Percentiles rank a stretch among this genome's conserved stretches.
Evolutionary conservation across 2,329 filamentous ascomycete species (phyloP).

Genomic region (Clarireedia hainanense): DNA sequence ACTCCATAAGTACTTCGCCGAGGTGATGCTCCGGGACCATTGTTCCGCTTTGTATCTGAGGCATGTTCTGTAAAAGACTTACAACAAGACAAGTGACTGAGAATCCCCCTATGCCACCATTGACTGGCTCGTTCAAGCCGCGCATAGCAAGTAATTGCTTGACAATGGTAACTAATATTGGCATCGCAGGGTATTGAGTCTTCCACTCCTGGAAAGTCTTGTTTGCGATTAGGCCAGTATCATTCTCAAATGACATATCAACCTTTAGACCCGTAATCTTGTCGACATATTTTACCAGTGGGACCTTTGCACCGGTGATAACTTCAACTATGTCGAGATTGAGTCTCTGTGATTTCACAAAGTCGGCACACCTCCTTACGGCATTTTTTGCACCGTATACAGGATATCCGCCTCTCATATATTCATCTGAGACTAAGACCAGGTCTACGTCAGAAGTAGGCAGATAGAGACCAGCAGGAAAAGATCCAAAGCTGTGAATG

Average conservation of each 20-base stretch:
- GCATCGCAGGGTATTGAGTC: constrained; percentile 71
- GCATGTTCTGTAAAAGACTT: constrained; percentile 76
- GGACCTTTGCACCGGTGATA: constrained; percentile 73
- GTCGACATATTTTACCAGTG: constrained; percentile 87
- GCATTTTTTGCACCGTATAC: constrained; percentile 27
- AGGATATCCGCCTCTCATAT: constrained; percentile 43
- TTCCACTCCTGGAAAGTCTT: constrained; percentile 78
- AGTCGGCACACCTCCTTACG: constrained; percentile 54
- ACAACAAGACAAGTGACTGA: constrained; percentile 90
- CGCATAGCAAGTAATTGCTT: constrained; percentile 92
- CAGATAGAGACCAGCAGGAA: constrained; percentile 70
- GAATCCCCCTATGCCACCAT: constrained; percentile 87
- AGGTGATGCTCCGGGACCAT: constrained; percentile 59
- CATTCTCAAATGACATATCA: constrained; percentile 92
- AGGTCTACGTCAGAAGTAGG: constrained; percentile 90
- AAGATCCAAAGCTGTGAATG: constrained; percentile 82
- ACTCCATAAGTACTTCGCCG: constrained; percentile 75
- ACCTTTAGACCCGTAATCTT: constrained; percentile 69
- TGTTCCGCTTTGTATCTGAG: constrained; percentile 55
- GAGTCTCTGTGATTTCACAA: constrained; percentile 49
- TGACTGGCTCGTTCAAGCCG: constrained; percentile 83
- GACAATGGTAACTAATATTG: constrained; percentile 74
- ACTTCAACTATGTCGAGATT: constrained; percentile 55
- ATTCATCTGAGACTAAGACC: constrained; percentile 62
- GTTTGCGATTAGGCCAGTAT: constrained; percentile 72